These are phyloP conservation scores for Lipomyces oligophaga DNA, from an alignment of 805 yeast species.

Conservation along the genomic window DNA sequence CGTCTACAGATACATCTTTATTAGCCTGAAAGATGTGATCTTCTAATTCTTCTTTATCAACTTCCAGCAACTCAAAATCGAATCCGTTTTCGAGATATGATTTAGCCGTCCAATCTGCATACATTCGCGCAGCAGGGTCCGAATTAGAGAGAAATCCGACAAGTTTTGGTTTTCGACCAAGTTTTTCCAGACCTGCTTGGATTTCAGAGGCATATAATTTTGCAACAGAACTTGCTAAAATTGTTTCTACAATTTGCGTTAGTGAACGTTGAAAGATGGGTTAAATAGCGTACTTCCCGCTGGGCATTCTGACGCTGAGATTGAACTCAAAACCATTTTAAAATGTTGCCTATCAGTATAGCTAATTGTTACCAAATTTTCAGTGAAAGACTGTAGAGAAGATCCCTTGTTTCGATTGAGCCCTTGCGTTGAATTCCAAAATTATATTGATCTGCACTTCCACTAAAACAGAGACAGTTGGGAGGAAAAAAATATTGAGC, in stretches of 20 bases:
- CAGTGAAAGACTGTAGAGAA: background rate
- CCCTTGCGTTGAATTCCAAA: no score
- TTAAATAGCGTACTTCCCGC: no score
- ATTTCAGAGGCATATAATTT: constrained; percentile 76
- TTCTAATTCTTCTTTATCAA: constrained; percentile 79
- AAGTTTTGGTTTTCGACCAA: constrained; percentile 62
- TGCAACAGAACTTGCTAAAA: constrained; percentile 78
- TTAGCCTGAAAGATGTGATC: constrained; percentile 80
- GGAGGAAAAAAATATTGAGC: no score
- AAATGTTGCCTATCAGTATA: background rate
- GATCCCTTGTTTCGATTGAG: no score
- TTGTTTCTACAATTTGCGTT: constrained; percentile 18
- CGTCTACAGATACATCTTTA: constrained; percentile 68
- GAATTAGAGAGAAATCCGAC: constrained; percentile 90
- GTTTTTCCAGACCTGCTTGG: constrained; percentile 48
- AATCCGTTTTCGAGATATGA: constrained; percentile 86
- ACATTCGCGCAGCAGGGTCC: constrained; percentile 94
- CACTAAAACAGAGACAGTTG: no score
- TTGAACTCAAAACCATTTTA: background rate
- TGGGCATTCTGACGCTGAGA: constrained; percentile 3
- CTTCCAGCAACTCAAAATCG: constrained; percentile 68
- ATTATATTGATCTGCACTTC: no score
- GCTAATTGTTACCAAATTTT: no score
- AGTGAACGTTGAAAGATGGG: no score
- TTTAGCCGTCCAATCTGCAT: constrained; percentile 93